Conservation (phyloP, 768 basidiomycete species). For the Leccinum disarticulatum region DNA sequence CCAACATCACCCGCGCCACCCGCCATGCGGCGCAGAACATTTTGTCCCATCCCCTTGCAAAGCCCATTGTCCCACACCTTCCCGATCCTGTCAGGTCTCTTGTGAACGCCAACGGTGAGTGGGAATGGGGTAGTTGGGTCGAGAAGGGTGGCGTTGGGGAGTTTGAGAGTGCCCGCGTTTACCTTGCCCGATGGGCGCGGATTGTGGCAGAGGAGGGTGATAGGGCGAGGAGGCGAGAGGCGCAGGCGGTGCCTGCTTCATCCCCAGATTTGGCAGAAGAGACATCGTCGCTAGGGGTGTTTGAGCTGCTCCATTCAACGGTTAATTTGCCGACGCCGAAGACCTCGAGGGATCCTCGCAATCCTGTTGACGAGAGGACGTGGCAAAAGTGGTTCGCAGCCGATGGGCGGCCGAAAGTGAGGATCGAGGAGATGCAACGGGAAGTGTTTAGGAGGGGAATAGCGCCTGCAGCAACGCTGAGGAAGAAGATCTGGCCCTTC, state of each 20-base stretch:
- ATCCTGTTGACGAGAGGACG: slow-evolving; percentile 70
- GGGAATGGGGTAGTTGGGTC: slow-evolving; percentile 92
- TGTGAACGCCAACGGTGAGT: slow-evolving; percentile 86
- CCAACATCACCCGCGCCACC: slow-evolving; percentile 90
- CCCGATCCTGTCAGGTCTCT: slow-evolving; percentile 92
- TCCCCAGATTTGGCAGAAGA: slow-evolving; percentile 54
- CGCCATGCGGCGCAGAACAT: slow-evolving; percentile 94
- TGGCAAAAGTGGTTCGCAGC: slow-evolving; percentile 81
- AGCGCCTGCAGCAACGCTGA: slow-evolving; percentile 47
- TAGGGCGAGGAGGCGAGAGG: slow-evolving; percentile 77
- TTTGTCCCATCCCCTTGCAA: slow-evolving; percentile 91
- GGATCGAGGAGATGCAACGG: slow-evolving; percentile 65
- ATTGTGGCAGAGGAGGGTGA: slow-evolving; percentile 99
- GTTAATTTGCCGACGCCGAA: slow-evolving; percentile 81
- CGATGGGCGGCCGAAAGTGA: slow-evolving; percentile 65
- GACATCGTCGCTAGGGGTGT: slow-evolving; percentile 77
- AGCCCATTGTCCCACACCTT: slow-evolving; percentile 93
- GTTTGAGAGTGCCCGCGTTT: slow-evolving; percentile 94
- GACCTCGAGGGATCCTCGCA: slow-evolving; percentile 74
- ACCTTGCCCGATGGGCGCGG: slow-evolving; percentile 95
- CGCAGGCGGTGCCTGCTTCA: slow-evolving; percentile 60
- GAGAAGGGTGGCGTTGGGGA: slow-evolving; percentile 92
- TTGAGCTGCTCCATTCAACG: slow-evolving; percentile 80
- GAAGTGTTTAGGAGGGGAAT: slow-evolving; percentile 82
- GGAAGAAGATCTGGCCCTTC: slow-evolving; percentile 89